Percentiles rank a stretch among this genome's conserved stretches.
Evolutionary conservation across 768 basidiomycete genomes (phyloP).

Genomic region (Trametes cingulata): DNA sequence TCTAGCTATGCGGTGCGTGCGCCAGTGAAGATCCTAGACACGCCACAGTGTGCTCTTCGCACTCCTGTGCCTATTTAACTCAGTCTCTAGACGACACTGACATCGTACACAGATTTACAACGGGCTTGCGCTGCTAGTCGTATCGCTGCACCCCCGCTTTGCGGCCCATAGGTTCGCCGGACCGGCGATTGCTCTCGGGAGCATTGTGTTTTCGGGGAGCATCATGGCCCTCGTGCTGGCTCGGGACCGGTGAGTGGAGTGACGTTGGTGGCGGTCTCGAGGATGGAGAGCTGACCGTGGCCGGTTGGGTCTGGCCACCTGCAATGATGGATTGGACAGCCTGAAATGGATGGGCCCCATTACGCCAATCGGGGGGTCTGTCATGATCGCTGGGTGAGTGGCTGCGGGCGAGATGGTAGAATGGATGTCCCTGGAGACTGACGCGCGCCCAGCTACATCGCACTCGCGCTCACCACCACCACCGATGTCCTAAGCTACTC

Average conservation of each 20-base stretch:
- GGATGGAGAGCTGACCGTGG: not conserved
- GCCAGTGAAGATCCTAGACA: too few species aligned
- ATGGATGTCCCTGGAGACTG: not conserved
- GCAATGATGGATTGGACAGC: constrained; percentile 27
- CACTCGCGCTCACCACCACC: constrained; percentile 40
- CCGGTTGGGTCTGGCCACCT: not conserved
- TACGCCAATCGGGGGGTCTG: constrained; percentile 63
- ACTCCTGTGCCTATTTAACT: not conserved
- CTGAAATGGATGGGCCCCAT: constrained; percentile 59
- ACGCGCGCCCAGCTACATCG: constrained; percentile 47
- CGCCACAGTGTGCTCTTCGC: too few species aligned
- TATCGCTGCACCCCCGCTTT: constrained; percentile 67
- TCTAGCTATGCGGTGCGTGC: constrained; percentile 59
- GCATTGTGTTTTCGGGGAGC: constrained; percentile 61
- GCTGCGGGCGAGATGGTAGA: not conserved
- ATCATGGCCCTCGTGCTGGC: constrained; percentile 57
- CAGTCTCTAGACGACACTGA: not conserved
- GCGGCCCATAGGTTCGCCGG: constrained; percentile 62
- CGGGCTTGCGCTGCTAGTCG: constrained; percentile 61
- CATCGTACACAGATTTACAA: constrained; percentile 56
- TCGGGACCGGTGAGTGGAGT: constrained; percentile 41
- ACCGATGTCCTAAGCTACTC: too few species aligned
- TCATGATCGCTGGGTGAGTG: constrained; percentile 70
- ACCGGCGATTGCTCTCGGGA: constrained; percentile 61
- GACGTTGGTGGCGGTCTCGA: constrained; percentile 2